Percentiles rank a stretch among this genome's conserved stretches.
Evolutionary conservation across 2,329 filamentous ascomycete species (phyloP).

Genomic region (Scorias spongiosa): DNA sequence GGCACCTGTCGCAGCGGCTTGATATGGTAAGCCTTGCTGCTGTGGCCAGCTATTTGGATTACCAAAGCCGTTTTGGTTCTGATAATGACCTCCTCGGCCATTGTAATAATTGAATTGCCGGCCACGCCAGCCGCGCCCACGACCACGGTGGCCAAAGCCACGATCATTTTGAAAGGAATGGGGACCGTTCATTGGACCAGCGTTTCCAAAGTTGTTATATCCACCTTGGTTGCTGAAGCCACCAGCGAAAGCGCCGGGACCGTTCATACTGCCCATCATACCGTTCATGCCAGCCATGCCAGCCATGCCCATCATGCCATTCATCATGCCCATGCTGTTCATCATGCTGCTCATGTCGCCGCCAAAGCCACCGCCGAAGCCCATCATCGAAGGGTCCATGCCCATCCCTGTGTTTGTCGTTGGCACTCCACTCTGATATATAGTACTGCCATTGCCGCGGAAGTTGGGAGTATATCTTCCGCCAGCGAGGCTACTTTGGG

Average conservation of each 20-base stretch:
- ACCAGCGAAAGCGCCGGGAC: constrained; percentile 17
- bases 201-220: constrained; percentile 31
- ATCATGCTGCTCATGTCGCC: constrained; percentile 51
- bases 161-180: constrained; percentile 41
- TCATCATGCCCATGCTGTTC: constrained; percentile 44
- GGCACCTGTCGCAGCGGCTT: constrained; percentile 4
- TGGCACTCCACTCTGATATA: constrained; percentile 4
- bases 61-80: constrained; percentile 1
- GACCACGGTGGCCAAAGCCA: constrained; percentile 52
- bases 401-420: constrained; percentile 66
- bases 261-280: constrained; percentile 27
- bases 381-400: constrained; percentile 72
- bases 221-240: constrained; percentile 34
- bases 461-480: constrained; percentile 11
- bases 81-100: constrained; percentile 2
- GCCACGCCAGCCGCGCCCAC: constrained; percentile 18
- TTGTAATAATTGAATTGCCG: constrained; percentile 9
- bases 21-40: constrained; percentile 8
- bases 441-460: not conserved
- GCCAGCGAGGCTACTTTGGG: constrained; percentile 1
- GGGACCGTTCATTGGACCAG: constrained; percentile 21
- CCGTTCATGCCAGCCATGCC: constrained; percentile 61
- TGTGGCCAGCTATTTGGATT: constrained; percentile 6
- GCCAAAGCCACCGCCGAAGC: constrained; percentile 51
- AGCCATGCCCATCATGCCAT: constrained; percentile 37